Evolutionary conservation across 192 early-diverging fungal genomes (phyloP).

Genomic region (Backusella liffmaniae): DNA sequence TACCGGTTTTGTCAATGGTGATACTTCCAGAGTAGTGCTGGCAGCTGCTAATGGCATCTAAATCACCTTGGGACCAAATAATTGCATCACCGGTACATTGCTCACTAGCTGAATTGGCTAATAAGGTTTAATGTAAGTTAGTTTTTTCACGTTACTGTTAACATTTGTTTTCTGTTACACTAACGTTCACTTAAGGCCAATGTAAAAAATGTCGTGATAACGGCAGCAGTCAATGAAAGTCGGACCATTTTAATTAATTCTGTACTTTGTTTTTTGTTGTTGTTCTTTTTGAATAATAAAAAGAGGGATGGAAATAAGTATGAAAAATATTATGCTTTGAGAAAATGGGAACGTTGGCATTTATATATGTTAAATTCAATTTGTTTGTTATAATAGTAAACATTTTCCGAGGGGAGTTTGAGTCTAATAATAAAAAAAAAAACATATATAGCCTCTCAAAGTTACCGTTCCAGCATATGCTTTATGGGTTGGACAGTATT

Average conservation of each 20-base stretch:
- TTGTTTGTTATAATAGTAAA: slow-evolving; percentile 11
- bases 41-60: slow-evolving; percentile 28
- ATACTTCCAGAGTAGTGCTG: slow-evolving; percentile 25
- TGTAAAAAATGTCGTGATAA: neutral
- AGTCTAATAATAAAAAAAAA: slow-evolving; percentile 3
- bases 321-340: neutral
- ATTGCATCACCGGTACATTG: neutral
- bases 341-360: neutral
- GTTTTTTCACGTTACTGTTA: neutral
- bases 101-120: neutral
- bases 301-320: neutral
- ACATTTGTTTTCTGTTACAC: neutral
- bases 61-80: slow-evolving; percentile 22
- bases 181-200: slow-evolving; percentile 10
- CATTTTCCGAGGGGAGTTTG: neutral
- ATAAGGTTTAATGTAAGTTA: slow-evolving; percentile 10
- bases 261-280: neutral
- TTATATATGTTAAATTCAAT: neutral
- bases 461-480: neutral
- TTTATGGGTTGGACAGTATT: neutral
- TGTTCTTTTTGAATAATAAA: neutral
- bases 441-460: neutral
- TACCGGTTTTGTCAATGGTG: slow-evolving; percentile 13
- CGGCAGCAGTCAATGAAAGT: slow-evolving; percentile 10
- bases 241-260: slow-evolving; percentile 10